These are phyloP conservation scores for Penicillium sp. DNA, from an alignment of 2,329 filamentous ascomycete genomes.

Conservation along the genomic window DNA sequence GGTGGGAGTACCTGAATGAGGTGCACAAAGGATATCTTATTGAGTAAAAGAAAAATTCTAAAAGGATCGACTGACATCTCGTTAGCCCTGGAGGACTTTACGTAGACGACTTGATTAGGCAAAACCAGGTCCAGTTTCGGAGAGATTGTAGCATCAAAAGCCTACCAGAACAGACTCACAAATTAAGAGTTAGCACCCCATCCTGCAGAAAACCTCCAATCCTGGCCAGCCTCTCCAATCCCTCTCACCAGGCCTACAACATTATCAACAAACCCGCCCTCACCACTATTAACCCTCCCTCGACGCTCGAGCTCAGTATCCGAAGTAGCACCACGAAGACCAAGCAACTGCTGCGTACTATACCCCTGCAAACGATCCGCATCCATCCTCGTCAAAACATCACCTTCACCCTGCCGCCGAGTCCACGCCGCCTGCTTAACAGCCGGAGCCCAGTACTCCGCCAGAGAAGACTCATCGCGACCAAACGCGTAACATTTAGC, in stretches of 20 bases:
- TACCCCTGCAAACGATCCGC: constrained; percentile 22
- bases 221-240: constrained; percentile 24
- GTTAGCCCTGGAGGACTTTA: background rate
- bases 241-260: constrained; percentile 28
- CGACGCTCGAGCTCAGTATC: constrained; percentile 23
- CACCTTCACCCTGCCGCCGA: constrained; percentile 19
- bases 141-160: background rate
- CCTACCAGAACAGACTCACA: background rate
- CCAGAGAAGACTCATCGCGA: constrained; percentile 29
- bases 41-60: background rate
- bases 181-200: constrained; percentile 25
- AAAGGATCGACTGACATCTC: background rate
- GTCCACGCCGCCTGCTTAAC: constrained; percentile 38
- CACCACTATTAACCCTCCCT: constrained; percentile 21
- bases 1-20: too few relatives aligned
- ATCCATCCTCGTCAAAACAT: constrained; percentile 20
- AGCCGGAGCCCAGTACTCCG: constrained; percentile 34
- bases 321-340: constrained; percentile 11
- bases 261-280: constrained; percentile 27
- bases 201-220: constrained; percentile 23
- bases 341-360: constrained; percentile 16
- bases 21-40: background rate
- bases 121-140: background rate
- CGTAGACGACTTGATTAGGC: background rate
- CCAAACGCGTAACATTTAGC: constrained; percentile 25